These are phyloP conservation scores for Kurtzmaniella quercitrusa DNA, from an alignment of 1,139 yeast species.

Conservation along the genomic window DNA sequence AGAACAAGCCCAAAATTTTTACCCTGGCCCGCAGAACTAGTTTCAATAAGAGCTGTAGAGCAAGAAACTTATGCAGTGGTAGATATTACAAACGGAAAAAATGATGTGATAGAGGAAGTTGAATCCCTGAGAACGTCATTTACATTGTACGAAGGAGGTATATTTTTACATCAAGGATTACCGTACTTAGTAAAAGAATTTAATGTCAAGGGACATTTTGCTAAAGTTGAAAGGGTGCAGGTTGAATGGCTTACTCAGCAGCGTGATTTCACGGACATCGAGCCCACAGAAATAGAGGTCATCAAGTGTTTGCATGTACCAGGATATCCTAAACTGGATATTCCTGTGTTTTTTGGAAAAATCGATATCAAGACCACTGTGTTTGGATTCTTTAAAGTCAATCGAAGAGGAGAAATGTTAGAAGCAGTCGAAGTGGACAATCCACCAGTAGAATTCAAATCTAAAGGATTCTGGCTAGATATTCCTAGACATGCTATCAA, in stretches of 20 bases:
- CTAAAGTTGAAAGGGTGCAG: conserved; percentile 79
- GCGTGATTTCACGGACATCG: conserved; percentile 88
- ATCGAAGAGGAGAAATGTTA: conserved; percentile 66
- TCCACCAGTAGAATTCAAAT: conserved; percentile 66
- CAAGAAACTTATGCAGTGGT: conserved; percentile 82
- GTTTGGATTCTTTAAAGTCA: conserved; percentile 89
- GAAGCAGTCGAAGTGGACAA: conserved; percentile 92
- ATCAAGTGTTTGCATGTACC: conserved; percentile 48
- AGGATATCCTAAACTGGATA: conserved; percentile 31
- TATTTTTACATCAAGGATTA: conserved; percentile 87
- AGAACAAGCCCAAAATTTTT: conserved; percentile 56
- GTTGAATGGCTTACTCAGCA: conserved; percentile 94
- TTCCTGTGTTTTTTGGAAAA: conserved; percentile 72
- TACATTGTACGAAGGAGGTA: conserved; percentile 93
- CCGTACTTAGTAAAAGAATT: conserved; percentile 85
- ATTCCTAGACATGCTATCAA: conserved; percentile 64
- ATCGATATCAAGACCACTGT: conserved; percentile 70
- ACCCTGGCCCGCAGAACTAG: conserved; percentile 77
- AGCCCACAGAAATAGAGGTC: conserved; percentile 71
- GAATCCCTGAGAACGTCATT: conserved; percentile 87
- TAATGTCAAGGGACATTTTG: conserved; percentile 68
- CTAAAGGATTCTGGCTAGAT: conserved; percentile 92
- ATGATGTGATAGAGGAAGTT: conserved; percentile 80
- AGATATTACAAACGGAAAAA: conserved; percentile 73
- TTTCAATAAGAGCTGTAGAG: conserved; percentile 77